phyloP scores from a whole-genome alignment of 2,329 filamentous ascomycete genomes.

The Exophiala dermatitidis region DNA sequence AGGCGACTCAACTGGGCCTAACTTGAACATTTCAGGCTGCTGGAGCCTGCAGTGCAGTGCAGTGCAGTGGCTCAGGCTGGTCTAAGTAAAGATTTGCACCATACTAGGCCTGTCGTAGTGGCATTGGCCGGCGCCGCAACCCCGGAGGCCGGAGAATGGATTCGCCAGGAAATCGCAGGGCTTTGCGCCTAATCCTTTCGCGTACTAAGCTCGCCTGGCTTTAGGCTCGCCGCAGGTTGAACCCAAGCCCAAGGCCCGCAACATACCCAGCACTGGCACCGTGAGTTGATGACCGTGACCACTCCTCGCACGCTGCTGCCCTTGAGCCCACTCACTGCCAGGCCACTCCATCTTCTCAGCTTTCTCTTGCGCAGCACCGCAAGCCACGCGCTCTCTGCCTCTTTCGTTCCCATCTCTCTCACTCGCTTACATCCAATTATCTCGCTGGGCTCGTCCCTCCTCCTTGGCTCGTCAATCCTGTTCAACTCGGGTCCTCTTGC shows the following conservation, averaged over 20 bases:
- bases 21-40: too few species aligned
- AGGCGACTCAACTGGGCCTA: too few species aligned
- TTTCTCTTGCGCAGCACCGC: not conserved
- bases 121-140: too few species aligned
- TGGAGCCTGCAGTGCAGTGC: too few species aligned
- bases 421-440: not conserved
- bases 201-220: not conserved
- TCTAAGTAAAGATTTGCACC: not conserved
- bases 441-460: slow-evolving; percentile 3
- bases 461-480: slow-evolving; percentile 17
- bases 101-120: not conserved
- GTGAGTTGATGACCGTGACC: too few species aligned
- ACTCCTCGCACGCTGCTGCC: too few species aligned
- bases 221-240: not conserved
- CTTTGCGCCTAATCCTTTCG: not conserved
- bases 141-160: too few species aligned
- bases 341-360: too few species aligned
- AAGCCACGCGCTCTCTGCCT: not conserved
- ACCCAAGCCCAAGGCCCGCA: not conserved
- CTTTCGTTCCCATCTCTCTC: slow-evolving; percentile 7
- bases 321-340: too few species aligned
- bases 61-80: not conserved
- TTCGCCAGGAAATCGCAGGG: not conserved
- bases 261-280: not conserved
- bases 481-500: slow-evolving; percentile 4